Percentiles rank a stretch among this genome's conserved stretches.
Conservation (phyloP, 768 basidiomycete genomes). For the Tricholoma furcatifolium region DNA sequence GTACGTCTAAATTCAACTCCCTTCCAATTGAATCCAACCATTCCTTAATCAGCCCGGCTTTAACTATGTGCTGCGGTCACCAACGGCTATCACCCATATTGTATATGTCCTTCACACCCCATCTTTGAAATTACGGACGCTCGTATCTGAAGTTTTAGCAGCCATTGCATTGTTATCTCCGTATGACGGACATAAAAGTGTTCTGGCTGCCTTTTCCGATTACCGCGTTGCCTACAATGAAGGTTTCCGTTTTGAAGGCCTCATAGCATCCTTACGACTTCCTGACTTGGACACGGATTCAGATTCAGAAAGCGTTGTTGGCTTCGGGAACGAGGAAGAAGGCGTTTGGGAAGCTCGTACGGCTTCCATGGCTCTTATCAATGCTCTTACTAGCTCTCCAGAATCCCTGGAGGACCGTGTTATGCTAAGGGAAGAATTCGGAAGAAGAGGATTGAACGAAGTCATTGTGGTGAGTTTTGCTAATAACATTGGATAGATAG, state of each 20-base stretch:
- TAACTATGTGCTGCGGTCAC: constrained; percentile 57
- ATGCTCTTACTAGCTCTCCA: constrained; percentile 75
- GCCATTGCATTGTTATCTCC: constrained; percentile 78
- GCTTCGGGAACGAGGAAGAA: constrained; percentile 53
- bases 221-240: constrained; percentile 72
- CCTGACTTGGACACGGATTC: constrained; percentile 43
- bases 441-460: constrained; percentile 80
- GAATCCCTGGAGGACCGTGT: constrained; percentile 79
- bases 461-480: constrained; percentile 67
- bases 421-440: constrained; percentile 78
- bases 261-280: constrained; percentile 62
- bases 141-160: constrained; percentile 77
- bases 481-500: not conserved
- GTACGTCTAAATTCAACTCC: constrained; percentile 25
- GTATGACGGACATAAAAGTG: constrained; percentile 68
- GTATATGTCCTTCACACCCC: constrained; percentile 66
- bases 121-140: constrained; percentile 65
- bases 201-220: constrained; percentile 79
- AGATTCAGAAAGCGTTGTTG: constrained; percentile 27
- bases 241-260: constrained; percentile 74
- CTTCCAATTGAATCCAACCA: constrained; percentile 5
- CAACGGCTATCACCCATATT: constrained; percentile 69
- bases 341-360: constrained; percentile 81
- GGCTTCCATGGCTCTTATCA: constrained; percentile 75
- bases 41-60: constrained; percentile 63